phyloP scores from a whole-genome alignment of 2,329 filamentous ascomycete species.

The Colletotrichum karsti region DNA sequence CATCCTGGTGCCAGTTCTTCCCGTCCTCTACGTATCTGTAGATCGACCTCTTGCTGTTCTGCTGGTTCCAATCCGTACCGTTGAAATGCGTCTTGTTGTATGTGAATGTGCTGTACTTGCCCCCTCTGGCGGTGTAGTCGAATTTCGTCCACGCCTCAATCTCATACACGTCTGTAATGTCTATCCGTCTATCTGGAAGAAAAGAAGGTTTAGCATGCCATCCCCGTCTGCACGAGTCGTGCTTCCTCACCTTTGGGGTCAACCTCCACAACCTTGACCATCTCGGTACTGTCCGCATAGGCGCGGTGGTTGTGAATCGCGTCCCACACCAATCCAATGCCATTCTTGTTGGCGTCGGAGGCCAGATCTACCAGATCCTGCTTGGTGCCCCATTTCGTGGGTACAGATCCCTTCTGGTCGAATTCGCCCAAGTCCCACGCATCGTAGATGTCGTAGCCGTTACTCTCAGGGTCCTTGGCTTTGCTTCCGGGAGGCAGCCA shows the following conservation, averaged over 20 bases:
- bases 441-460: slow-evolving; percentile 27
- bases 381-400: slow-evolving; percentile 28
- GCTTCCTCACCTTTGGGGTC: slow-evolving; percentile 9
- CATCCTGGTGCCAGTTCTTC: slow-evolving; percentile 27
- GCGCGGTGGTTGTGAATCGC: slow-evolving; percentile 27
- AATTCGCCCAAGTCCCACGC: slow-evolving; percentile 27
- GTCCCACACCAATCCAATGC: slow-evolving; percentile 21
- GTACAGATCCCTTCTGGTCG: slow-evolving; percentile 23
- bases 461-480: slow-evolving; percentile 23
- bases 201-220: background rate
- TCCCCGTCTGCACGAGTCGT: background rate
- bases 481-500: slow-evolving; percentile 27
- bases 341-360: slow-evolving; percentile 8
- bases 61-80: slow-evolving; percentile 26
- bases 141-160: slow-evolving; percentile 26
- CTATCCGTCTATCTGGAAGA: slow-evolving; percentile 15
- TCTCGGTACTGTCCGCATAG: slow-evolving; percentile 23
- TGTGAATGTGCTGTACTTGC: slow-evolving; percentile 25
- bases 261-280: slow-evolving; percentile 22
- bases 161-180: slow-evolving; percentile 20
- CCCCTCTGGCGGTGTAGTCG: slow-evolving; percentile 14
- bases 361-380: slow-evolving; percentile 7
- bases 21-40: slow-evolving; percentile 24
- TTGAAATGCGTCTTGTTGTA: slow-evolving; percentile 28
- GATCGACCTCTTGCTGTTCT: slow-evolving; percentile 20